Evolutionary conservation across 2,329 filamentous ascomycete genomes (phyloP).

Genomic region (Onygenales sp.): DNA sequence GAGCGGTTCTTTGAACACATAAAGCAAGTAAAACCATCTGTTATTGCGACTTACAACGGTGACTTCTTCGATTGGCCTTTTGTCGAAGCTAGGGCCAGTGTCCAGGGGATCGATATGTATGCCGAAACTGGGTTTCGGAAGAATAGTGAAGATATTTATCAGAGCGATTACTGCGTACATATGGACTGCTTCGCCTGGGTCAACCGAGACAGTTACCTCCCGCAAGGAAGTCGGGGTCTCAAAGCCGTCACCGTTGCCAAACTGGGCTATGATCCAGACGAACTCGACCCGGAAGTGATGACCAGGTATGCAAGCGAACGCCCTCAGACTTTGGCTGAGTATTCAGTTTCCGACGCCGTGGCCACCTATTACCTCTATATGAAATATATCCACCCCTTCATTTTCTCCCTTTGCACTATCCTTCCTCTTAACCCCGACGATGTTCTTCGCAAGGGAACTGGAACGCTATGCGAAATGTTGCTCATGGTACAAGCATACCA

Average conservation of each 20-base stretch:
- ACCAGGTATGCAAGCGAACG: conserved; percentile 77
- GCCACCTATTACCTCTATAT: conserved; percentile 99
- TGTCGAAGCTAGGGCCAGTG: conserved; percentile 83
- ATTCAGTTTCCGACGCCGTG: conserved; percentile 97
- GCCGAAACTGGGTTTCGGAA: conserved; percentile 95
- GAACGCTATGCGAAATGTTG: conserved; percentile 98
- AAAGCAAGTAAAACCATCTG: conserved; percentile 86
- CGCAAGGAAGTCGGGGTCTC: conserved; percentile 90
- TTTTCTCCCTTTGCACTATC: conserved; percentile 97
- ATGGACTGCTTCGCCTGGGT: conserved; percentile 99
- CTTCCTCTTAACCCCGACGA: conserved; percentile 88
- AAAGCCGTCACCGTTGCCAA: conserved; percentile 98
- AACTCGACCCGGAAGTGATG: conserved; percentile 96
- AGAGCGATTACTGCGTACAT: conserved; percentile 90
- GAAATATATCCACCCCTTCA: conserved; percentile 99
- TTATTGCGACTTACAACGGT: conserved; percentile 99
- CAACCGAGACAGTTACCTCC: conserved; percentile 94
- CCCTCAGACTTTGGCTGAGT: conserved; percentile 90
- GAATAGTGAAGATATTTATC: conserved; percentile 91
- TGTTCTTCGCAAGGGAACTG: conserved; percentile 86
- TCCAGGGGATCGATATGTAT: conserved; percentile 98
- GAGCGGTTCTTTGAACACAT: conserved; percentile 94
- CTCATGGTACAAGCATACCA: conserved; percentile 97
- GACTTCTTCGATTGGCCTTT: conserved; percentile 99
- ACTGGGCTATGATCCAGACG: conserved; percentile 94